A percentile compares a stretch with the other conserved stretches of the same genome.
These are phyloP conservation scores for Psidium friedrichsthalianum DNA, from an alignment of 345 rosid genomes.

Conservation along the genomic window DNA sequence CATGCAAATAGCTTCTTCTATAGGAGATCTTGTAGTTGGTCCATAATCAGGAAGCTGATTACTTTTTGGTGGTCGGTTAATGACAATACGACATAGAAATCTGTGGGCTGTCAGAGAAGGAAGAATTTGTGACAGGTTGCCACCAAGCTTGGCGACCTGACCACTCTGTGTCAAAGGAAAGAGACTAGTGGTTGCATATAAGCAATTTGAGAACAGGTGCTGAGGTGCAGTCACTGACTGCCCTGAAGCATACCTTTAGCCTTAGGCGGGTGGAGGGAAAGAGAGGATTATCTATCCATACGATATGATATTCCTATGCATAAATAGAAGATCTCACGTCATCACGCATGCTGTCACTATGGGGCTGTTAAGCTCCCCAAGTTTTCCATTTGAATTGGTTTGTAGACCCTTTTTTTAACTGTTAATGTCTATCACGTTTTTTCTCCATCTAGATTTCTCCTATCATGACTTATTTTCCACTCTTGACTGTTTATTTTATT, in stretches of 20 bases:
- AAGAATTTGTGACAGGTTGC: neutral
- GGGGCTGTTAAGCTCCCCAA: neutral
- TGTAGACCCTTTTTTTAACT: neutral
- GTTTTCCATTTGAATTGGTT: neutral
- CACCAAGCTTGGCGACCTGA: neutral
- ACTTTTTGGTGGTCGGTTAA: neutral
- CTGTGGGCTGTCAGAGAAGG: neutral
- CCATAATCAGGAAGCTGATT: neutral
- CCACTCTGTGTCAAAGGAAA: neutral
- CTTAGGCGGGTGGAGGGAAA: neutral
- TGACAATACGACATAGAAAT: neutral
- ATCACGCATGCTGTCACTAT: neutral
- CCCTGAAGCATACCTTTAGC: neutral
- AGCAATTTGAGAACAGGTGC: neutral
- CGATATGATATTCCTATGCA: neutral
- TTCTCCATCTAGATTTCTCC: neutral
- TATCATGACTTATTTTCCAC: neutral
- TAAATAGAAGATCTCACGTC: neutral
- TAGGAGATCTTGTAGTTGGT: neutral
- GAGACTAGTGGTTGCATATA: neutral
- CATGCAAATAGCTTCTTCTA: neutral
- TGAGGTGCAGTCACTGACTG: neutral
- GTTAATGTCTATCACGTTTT: neutral
- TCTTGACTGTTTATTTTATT: neutral
- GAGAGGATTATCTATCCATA: neutral